Evolutionary conservation across 371 early-diverging fungal genomes (phyloP), one percentile per base, ranked within the genome.

Genomic region (Mortierella sp.): DNA sequence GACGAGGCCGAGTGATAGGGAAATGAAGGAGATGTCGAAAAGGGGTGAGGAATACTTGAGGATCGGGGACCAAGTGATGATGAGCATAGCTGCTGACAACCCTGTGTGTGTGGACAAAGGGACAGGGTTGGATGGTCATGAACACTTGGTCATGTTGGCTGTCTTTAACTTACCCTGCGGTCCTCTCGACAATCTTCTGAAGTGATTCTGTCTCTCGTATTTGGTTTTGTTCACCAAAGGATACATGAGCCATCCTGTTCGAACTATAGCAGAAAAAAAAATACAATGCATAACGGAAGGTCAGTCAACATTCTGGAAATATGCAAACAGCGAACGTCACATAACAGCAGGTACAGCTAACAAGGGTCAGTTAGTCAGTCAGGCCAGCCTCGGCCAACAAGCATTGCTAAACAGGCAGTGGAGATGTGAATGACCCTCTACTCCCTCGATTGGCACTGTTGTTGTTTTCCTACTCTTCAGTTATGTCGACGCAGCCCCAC

Each of bases 171-270:
- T 83, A 83, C 83, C 83, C 83, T 70, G 83, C 83, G 46, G 83
- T 76, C 55, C 83, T 76, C 32, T 83, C 83, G 21, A 83, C 83
- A 71, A 83, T 83, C 70, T 80, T 83, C 68, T 83, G 83, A 14
- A 83, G 76, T 14, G 83, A 83, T 41, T 83, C 83, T 29, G 72
- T 73, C 63, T 83, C 83, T 32, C 83, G 74, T 44, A 83, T 77
- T 63, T 80, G 83, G 54, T 74, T 80, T 51, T 77, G 80, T 48
- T 80, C 83, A 32, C 71, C 76, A 32, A 63, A 44, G 12, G 79
- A 24, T 27, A 72, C 48, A 48, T 71, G 38, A 18, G 72, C 68
- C 83, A 83, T 83, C 46, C 44, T 43, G 44, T 74, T 83, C 35
- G 79, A 1, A 12, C 83, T 83, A 79, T 29, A 35, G 54, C 7